A percentile compares a stretch with the other conserved stretches of the same genome.
phyloP scores from a whole-genome alignment of 371 early-diverging fungal genomes.

The Dichotomocladium elegans region DNA sequence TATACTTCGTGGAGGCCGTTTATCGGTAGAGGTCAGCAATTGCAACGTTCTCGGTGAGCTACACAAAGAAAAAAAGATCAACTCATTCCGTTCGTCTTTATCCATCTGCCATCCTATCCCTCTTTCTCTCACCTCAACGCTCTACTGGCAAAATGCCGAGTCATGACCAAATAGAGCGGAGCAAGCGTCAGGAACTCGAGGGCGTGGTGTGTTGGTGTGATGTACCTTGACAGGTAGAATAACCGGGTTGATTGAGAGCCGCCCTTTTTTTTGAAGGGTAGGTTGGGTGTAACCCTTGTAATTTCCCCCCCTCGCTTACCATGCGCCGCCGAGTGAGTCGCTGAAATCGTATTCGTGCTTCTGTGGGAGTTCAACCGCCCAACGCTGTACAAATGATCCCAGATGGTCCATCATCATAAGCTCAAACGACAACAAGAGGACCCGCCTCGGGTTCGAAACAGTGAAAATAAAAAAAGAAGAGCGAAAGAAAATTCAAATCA shows the following conservation, averaged over 20 bases:
- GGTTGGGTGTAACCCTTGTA: not conserved
- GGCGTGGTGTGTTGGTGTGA: constrained; percentile 54
- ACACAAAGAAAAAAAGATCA: not conserved
- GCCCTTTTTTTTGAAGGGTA: not conserved
- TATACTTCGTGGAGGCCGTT: constrained; percentile 25
- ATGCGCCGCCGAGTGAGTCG: constrained; percentile 45
- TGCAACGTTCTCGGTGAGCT: constrained; percentile 4
- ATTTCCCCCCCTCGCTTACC: constrained; percentile 26
- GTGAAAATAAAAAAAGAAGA: not conserved
- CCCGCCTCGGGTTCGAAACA: not conserved
- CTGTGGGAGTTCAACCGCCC: constrained; percentile 26
- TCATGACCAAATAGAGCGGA: constrained; percentile 34
- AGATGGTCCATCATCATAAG: constrained; percentile 9
- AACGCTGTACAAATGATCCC: constrained; percentile 16
- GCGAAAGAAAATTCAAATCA: no score
- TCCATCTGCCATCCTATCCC: not conserved
- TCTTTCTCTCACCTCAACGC: constrained; percentile 29
- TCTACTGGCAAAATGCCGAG: constrained; percentile 35
- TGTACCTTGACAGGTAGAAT: constrained; percentile 45
- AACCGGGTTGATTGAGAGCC: no score
- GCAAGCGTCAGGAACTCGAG: constrained; percentile 48
- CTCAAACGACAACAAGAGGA: not conserved
- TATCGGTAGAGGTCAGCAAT: constrained; percentile 8
- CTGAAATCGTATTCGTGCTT: constrained; percentile 27
- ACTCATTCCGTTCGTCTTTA: not conserved